Conservation (phyloP, 169 alveolate species). For the Eimeria brunetti region DNA sequence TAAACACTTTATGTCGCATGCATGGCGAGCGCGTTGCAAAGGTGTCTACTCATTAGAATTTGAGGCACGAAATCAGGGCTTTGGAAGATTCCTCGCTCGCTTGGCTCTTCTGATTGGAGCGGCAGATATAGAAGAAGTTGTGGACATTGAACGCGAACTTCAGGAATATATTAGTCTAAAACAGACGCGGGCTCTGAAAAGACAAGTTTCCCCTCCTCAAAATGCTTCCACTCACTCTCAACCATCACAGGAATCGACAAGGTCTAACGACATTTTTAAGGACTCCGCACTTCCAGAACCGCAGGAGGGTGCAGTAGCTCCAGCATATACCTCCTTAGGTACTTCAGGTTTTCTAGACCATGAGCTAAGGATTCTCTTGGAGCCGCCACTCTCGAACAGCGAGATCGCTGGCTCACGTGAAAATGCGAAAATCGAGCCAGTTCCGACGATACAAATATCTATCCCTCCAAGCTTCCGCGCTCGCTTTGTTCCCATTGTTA, state of each 20-base stretch:
- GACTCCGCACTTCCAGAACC: not conserved
- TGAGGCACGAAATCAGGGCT: constrained; percentile 60
- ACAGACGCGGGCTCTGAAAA: not conserved
- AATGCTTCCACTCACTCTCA: not conserved
- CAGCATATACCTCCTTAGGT: not conserved
- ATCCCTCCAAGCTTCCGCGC: constrained; percentile 63
- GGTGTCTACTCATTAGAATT: constrained; percentile 51
- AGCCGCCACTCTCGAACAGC: constrained; percentile 29
- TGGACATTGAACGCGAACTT: constrained; percentile 45
- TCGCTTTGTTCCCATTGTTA: not conserved
- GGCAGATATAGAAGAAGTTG: constrained; percentile 64
- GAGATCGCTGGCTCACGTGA: not conserved
- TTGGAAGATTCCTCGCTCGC: constrained; percentile 57
- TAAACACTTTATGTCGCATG: constrained; percentile 54
- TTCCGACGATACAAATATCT: constrained; percentile 27
- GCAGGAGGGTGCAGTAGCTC: not conserved
- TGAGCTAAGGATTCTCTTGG: constrained; percentile 42
- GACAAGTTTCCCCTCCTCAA: not conserved
- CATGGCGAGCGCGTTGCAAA: constrained; percentile 29
- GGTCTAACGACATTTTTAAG: not conserved
- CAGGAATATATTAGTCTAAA: constrained; percentile 43
- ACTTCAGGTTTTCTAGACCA: not conserved
- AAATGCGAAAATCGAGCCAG: constrained; percentile 2
- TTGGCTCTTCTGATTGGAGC: constrained; percentile 59
- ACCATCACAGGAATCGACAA: not conserved